Conservation (phyloP, 1,284 basidiomycete genomes). For the Rhodotorula sp. region DNA sequence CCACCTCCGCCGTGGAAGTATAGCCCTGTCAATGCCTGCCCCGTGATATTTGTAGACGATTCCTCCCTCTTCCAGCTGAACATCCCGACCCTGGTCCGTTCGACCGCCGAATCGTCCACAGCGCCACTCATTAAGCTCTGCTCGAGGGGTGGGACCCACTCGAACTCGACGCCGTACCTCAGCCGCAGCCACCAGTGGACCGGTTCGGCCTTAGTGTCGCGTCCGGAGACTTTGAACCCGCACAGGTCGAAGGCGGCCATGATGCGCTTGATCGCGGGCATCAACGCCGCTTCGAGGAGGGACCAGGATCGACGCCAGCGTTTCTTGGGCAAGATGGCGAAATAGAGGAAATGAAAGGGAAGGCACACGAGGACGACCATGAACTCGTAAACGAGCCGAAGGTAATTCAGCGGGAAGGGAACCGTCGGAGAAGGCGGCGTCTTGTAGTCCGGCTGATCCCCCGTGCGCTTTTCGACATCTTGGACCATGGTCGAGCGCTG, state of each 20-base stretch:
- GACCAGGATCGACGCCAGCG: constrained; percentile 20
- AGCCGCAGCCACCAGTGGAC: neutral
- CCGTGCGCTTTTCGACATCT: neutral
- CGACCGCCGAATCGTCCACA: constrained; percentile 3
- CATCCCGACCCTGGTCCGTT: constrained; percentile 12
- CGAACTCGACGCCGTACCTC: constrained; percentile 10
- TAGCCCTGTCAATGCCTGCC: constrained; percentile 15
- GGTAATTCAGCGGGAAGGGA: neutral
- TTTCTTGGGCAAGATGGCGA: constrained; percentile 9
- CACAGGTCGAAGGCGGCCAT: constrained; percentile 18
- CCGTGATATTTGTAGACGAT: neutral
- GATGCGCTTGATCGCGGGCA: constrained; percentile 7
- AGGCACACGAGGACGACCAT: constrained; percentile 1
- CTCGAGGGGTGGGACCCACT: constrained; percentile 17
- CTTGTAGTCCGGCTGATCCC: neutral
- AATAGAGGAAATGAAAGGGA: constrained; percentile 11
- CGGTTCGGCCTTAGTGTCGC: neutral
- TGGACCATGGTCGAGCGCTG: neutral
- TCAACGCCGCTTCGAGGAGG: constrained; percentile 5
- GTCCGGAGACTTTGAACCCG: constrained; percentile 17
- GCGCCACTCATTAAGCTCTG: neutral
- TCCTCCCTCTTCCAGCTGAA: constrained; percentile 22
- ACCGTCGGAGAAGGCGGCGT: neutral
- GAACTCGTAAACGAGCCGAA: constrained; percentile 7
- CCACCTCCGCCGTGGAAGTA: constrained; percentile 35